Percentiles rank a stretch among this genome's conserved stretches.
Evolutionary conservation across 441 rosid genomes (phyloP).

Genomic region (Biscutella laevigata): DNA sequence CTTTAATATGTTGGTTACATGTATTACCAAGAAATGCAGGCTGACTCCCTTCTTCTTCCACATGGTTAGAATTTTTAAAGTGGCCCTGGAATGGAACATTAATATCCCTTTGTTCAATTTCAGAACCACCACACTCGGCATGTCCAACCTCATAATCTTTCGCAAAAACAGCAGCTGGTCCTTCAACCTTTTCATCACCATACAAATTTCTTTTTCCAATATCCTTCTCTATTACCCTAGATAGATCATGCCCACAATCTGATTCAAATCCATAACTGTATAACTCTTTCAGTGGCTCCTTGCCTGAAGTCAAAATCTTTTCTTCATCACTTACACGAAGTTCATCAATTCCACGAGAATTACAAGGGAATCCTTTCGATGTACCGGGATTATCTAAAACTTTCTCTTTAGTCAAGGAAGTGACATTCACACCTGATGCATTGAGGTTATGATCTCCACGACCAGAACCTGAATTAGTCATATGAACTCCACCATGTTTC

Average conservation of each 20-base stretch:
- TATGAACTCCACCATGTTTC: constrained; percentile 22
- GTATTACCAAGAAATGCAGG: constrained; percentile 27
- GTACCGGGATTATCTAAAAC: constrained; percentile 22
- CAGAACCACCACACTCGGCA: constrained; percentile 24
- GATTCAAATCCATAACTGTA: constrained; percentile 44
- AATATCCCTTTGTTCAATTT: constrained; percentile 17
- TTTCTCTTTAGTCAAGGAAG: constrained; percentile 26
- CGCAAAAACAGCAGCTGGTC: constrained; percentile 25
- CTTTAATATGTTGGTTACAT: constrained; percentile 14
- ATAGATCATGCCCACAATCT: constrained; percentile 29
- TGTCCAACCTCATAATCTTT: constrained; percentile 21
- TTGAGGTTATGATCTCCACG: constrained; percentile 23
- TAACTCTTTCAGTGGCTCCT: constrained; percentile 38
- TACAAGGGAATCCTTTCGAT: constrained; percentile 24
- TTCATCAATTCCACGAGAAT: constrained; percentile 35
- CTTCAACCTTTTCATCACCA: constrained; percentile 63
- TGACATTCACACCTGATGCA: constrained; percentile 25
- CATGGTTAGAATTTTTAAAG: constrained; percentile 23
- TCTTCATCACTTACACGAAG: constrained; percentile 46
- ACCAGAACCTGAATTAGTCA: constrained; percentile 14
- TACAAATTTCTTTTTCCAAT: constrained; percentile 28
- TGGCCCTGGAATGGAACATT: constrained; percentile 13
- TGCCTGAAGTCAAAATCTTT: constrained; percentile 48
- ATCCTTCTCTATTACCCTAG: constrained; percentile 33
- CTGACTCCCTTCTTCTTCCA: constrained; percentile 26